Evolutionary conservation across 257 asterid species (phyloP), one percentile per base, ranked within the genome.

Genomic region (Plantago major): DNA sequence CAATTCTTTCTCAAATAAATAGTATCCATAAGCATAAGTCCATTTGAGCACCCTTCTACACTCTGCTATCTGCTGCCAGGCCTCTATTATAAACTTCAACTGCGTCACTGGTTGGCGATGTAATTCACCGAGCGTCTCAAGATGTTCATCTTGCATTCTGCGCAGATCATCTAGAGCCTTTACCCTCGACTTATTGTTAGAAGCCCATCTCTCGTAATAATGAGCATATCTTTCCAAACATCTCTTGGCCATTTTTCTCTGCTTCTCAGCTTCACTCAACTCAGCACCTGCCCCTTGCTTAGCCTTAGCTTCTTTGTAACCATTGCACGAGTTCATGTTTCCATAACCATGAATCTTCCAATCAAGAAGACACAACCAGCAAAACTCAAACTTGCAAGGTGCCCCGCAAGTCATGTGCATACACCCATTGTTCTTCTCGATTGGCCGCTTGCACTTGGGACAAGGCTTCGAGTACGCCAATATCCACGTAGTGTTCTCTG

Each of bases 361-460:
- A 1, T 37, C 44, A 4, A n/a, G 10, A 7, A 68, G 71, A 62
- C 78, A 76, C 0, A 91, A 81, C 98, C 98, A 88, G 77, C 75
- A 73, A 45, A 63, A 91, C 75, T 88, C 95, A 72, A 80, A 91
- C 79, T 82, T 88, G 75, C 98, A 91, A 50, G 95, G 94, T 17
- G 96, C 91, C 11, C 94, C 88, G 81, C 98, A 91, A 16, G 96
- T 91, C 56, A 91, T 86, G 69, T 91, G 98, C 95, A 84, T 91
- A 86, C 98, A 88, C 63, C 98, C 96, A 70, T 88, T 95, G 64
- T 91, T 91, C 85, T 91, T 91, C 82, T 91, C 98, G 68, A 91
- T 91, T 43, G 98, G 98, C 48, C 96, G 85, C 82, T 91, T 91
- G 94, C 98, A 91, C 74, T 88, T 91, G 17, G 98, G 98, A 72